Base-by-base conservation (phyloP, 2,329 filamentous ascomycete genomes). In the Xylariomycetidae sp. region DNA sequence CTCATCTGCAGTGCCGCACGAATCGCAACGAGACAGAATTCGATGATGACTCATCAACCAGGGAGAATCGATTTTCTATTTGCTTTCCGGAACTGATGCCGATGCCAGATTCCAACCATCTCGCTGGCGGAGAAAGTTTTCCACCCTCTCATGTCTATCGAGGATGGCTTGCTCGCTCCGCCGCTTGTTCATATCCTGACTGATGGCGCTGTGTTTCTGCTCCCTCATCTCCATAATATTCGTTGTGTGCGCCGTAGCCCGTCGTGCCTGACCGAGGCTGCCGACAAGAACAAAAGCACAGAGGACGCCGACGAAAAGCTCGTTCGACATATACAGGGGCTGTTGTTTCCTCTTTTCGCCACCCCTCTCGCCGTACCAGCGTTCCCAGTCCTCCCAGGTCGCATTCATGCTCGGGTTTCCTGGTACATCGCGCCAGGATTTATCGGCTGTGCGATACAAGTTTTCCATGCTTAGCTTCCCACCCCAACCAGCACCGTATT, bases 311-410 rank as follows among this genome's bases (percentile, higher is more conserved):
- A 82, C 75, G 54, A 97, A 97, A 10, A 80, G 72, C 26, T 80
- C 77, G 53, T 95, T 94, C 38, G 83, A 85, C 62, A 90, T 80
- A 59, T 80, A 85, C 33, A 80, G 48, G 0, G 74, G 73, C 42
- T 70, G 62, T 48, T 77, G 74, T 44, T 61, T 64, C 51, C 59
- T 50, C 43, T 54, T 56, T 41, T 50, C 53, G 47, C 69, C 65
- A 30, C 69, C 58, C 53, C 67, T 59, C 58, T 69, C 58, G 20
- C 77, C 68, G 48, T 85, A 74, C 81, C 84, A 94, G 27, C 72
- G 72, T 64, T 95, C 87, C 89, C 89, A 96, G 58, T 98, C 92
- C 57, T 98, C 92, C 92, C 92, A 98, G 0, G 92, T 97, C 1
- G 88, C 92, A 57, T 97, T 97, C 48, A 64, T 62, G 31, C 70